These are phyloP conservation scores for Neurospora sp. DNA, from an alignment of 495 filamentous ascomycete genomes.

Conservation along the genomic window DNA sequence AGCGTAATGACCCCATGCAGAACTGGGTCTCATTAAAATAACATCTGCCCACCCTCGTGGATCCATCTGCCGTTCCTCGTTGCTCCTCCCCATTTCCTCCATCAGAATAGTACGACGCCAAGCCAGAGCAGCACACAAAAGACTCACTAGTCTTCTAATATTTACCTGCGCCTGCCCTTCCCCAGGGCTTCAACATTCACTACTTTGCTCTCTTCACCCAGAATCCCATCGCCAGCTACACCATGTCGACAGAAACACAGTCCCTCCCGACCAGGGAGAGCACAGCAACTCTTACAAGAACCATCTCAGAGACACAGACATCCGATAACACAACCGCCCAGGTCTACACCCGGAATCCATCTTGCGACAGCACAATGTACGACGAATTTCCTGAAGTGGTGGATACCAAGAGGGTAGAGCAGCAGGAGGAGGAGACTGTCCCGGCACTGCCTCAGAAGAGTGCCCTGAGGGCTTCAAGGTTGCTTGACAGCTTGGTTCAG, in stretches of 20 bases:
- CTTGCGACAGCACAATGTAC: constrained; percentile 16
- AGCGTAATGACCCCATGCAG: background rate
- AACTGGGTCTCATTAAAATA: background rate
- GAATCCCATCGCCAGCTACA: background rate
- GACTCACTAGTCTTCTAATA: background rate
- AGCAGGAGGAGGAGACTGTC: background rate
- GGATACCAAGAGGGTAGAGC: background rate
- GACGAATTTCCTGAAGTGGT: constrained; percentile 21
- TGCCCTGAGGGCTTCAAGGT: constrained; percentile 30
- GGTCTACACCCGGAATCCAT: constrained; percentile 1
- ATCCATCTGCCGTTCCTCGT: background rate
- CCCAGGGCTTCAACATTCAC: background rate
- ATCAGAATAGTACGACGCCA: background rate
- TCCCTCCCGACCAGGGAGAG: background rate
- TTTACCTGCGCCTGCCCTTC: background rate
- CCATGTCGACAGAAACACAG: background rate
- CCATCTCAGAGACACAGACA: background rate
- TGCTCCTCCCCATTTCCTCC: background rate
- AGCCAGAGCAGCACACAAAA: background rate
- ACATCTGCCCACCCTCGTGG: background rate
- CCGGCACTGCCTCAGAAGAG: constrained; percentile 29
- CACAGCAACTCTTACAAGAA: background rate
- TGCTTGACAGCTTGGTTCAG: constrained; percentile 25
- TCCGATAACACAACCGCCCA: background rate
- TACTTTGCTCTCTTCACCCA: background rate